Evolutionary conservation across 2,329 filamentous ascomycete species (phyloP), one percentile per base, ranked within the genome.

Genomic region (Fusarium pilosicola): DNA sequence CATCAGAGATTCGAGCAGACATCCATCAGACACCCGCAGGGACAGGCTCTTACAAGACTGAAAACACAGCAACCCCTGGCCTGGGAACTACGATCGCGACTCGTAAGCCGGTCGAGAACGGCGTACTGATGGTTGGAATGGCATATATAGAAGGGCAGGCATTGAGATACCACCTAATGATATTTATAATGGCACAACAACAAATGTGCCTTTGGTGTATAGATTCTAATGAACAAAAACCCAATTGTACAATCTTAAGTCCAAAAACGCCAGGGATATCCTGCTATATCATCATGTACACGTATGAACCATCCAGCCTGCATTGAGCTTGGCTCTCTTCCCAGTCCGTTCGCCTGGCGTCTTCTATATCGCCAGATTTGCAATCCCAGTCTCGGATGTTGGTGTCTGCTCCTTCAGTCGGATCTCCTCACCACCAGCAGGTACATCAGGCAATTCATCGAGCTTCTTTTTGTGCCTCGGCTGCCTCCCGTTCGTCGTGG

Each of bases 391-490:
- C 57, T 84, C 82, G 62, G 82, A 80, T 41, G 84, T 83, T 13
- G 81, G 80, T 26, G 78, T 79, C 51, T 62, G 66, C 58, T 74
- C 71, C 60, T 78, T 77, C 52, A 76, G 78, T 38, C 75, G 71
- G 62, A 83, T 79, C 38, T 80, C 80, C 57, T 84, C 82, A 36
- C 82, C 74, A 7, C 80, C 76, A 8, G 70, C 63, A 12, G 84
- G 84, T 22, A 84, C 78, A 11, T 82, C 79, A 41, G 86, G 86
- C 54, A 88, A 78, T 66, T 87, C 85, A 46, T 88, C 87, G 38
- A 93, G 81, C 70, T 85, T 87, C 75, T 85, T 84, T 84, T 62
- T 88, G 88, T 45, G 86, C 85, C 68, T 87, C 82, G 42, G 82
- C 85, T 38, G 85, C 84, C 64, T 81, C 85, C 61, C 85, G 80